phyloP scores from a whole-genome alignment of 345 rosid genomes.

The Melaleuca quinquenervia region DNA sequence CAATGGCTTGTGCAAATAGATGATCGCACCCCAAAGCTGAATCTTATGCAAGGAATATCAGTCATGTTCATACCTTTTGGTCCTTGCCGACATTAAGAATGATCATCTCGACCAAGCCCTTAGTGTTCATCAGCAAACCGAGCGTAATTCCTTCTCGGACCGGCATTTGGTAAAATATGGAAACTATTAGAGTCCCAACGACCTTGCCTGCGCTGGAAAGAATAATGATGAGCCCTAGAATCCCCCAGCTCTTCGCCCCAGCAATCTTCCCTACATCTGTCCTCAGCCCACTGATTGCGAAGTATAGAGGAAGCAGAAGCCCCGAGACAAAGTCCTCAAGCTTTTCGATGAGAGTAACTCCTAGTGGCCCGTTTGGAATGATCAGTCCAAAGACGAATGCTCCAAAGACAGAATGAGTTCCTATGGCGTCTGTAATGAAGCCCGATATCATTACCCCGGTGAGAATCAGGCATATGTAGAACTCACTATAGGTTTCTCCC shows the following conservation, averaged over 20 bases:
- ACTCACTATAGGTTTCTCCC: slow-evolving; percentile 78
- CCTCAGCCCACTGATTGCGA: slow-evolving; percentile 86
- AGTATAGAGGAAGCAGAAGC: slow-evolving; percentile 87
- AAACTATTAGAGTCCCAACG: slow-evolving; percentile 43
- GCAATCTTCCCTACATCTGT: slow-evolving; percentile 36
- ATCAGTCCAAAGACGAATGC: slow-evolving; percentile 88
- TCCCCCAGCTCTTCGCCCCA: slow-evolving; percentile 40
- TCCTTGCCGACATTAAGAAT: slow-evolving; percentile 86
- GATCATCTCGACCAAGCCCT: slow-evolving; percentile 90
- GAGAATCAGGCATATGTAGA: slow-evolving; percentile 68
- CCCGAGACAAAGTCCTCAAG: slow-evolving; percentile 96
- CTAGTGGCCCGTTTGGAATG: slow-evolving; percentile 87
- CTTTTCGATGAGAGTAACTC: slow-evolving; percentile 78
- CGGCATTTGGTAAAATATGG: slow-evolving; percentile 60
- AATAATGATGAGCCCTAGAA: slow-evolving; percentile 29
- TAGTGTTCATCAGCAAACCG: slow-evolving; percentile 85
- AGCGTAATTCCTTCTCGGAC: slow-evolving; percentile 73
- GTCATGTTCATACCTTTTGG: slow-evolving; percentile 38
- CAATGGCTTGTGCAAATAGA: background rate
- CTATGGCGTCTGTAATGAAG: slow-evolving; percentile 85
- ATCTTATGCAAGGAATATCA: background rate
- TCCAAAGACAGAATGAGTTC: slow-evolving; percentile 91
- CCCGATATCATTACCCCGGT: slow-evolving; percentile 94
- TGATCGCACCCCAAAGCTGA: background rate
- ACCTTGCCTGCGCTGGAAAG: slow-evolving; percentile 66